phyloP scores from a whole-genome alignment of 257 asterid genomes.

The Ligustrum vulgare region DNA sequence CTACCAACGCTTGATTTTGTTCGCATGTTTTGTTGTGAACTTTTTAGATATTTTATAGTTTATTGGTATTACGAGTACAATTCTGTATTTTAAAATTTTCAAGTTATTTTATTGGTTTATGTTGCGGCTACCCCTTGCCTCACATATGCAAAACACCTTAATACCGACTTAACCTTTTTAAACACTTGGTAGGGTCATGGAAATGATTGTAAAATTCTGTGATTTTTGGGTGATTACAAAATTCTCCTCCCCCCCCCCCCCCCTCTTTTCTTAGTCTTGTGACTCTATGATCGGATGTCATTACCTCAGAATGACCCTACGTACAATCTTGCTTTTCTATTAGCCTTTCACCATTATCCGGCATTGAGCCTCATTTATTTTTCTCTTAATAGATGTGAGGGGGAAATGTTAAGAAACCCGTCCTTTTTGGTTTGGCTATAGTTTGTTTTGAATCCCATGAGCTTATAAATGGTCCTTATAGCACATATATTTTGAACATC shows the following conservation, averaged over 20 bases:
- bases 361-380: background rate
- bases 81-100: background rate
- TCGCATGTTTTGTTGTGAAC: background rate
- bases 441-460: background rate
- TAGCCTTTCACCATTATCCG: background rate
- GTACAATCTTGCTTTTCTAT: background rate
- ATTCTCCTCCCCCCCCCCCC: background rate
- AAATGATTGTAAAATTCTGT: background rate
- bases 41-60: background rate
- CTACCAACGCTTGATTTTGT: background rate
- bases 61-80: background rate
- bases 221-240: background rate
- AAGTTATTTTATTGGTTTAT: background rate
- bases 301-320: background rate
- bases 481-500: background rate
- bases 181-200: background rate
- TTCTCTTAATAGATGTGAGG: background rate
- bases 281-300: background rate
- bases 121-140: background rate
- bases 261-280: background rate
- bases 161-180: background rate
- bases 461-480: background rate
- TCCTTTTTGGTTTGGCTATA: background rate
- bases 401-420: background rate
- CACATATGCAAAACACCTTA: background rate